phyloP scores from a whole-genome alignment of 495 filamentous ascomycete species.

The Peziza echinospora region DNA sequence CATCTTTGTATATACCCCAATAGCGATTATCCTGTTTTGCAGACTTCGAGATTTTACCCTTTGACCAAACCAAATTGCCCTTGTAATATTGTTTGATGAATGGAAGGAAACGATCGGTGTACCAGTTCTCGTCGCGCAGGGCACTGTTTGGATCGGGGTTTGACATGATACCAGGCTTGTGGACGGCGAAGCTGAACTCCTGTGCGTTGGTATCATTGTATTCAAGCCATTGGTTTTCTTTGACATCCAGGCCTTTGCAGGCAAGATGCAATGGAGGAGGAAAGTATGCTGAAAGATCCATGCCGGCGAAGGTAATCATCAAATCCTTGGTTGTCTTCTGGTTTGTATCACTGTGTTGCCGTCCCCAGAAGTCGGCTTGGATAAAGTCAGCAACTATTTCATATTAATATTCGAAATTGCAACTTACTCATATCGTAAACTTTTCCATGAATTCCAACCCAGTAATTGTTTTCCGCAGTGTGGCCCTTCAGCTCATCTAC shows the following conservation, averaged over 20 bases:
- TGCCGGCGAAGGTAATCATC: conserved; percentile 59
- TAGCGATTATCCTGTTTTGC: conserved; percentile 45
- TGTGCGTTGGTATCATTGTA: conserved; percentile 37
- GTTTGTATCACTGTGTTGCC: conserved; percentile 51
- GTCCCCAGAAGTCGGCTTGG: conserved; percentile 63
- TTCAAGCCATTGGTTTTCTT: conserved; percentile 29
- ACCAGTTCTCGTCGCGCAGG: conserved; percentile 51
- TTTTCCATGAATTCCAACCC: conserved; percentile 64
- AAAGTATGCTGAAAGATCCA: conserved; percentile 69
- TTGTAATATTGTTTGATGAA: conserved; percentile 70
- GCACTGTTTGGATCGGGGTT: conserved; percentile 31
- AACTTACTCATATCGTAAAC: conserved; percentile 64
- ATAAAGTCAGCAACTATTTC: too few relatives aligned
- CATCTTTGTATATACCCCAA: conserved; percentile 58
- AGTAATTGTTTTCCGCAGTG: conserved; percentile 53
- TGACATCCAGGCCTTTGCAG: conserved; percentile 43
- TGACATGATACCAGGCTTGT: too few relatives aligned
- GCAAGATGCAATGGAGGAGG: conserved; percentile 50
- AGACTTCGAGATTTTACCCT: conserved; percentile 30
- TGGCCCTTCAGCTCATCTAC: conserved; percentile 48
- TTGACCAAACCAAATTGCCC: conserved; percentile 54
- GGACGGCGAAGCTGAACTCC: conserved; percentile 30
- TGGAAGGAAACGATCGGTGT: conserved; percentile 46
- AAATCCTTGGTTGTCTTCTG: conserved; percentile 35
- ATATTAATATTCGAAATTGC: too few relatives aligned